phyloP scores from a whole-genome alignment of 345 rosid genomes.

The Brassica nigra region DNA sequence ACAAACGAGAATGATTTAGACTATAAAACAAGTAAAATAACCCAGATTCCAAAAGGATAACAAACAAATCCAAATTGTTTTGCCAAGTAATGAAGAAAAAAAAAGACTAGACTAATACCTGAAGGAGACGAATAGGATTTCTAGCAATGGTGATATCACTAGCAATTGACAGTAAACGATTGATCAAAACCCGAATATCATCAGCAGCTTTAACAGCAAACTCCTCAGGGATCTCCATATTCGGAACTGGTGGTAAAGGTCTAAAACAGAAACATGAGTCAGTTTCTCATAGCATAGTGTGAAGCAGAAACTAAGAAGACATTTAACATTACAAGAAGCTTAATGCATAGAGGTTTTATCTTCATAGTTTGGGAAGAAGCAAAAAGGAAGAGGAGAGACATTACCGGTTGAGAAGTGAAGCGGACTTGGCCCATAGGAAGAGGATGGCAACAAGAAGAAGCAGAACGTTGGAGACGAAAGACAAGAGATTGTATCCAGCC shows the following conservation, averaged over 20 bases:
- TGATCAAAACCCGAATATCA: constrained; percentile 55
- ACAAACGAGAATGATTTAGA: not conserved
- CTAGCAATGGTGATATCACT: constrained; percentile 69
- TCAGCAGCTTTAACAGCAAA: constrained; percentile 54
- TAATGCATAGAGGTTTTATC: too few species aligned
- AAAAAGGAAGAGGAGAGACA: not conserved
- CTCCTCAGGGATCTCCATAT: constrained; percentile 81
- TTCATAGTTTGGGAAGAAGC: too few species aligned
- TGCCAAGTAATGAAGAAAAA: too few species aligned
- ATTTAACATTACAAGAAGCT: too few species aligned
- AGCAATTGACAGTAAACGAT: constrained; percentile 60
- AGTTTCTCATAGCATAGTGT: not conserved
- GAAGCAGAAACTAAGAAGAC: too few species aligned
- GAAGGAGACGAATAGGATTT: constrained; percentile 60
- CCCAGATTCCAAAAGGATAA: too few species aligned
- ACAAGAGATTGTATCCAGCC: constrained; percentile 74
- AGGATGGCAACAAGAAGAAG: constrained; percentile 73
- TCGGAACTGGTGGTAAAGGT: constrained; percentile 90
- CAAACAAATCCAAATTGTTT: too few species aligned
- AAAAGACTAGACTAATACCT: constrained; percentile 48
- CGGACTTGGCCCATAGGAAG: constrained; percentile 98
- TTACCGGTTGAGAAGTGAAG: constrained; percentile 89
- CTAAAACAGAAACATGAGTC: constrained; percentile 44
- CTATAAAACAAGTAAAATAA: not conserved
- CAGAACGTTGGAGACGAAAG: constrained; percentile 73